Evolutionary conservation across 2,329 filamentous ascomycete genomes (phyloP).

Genomic region (Colletotrichum sojae): DNA sequence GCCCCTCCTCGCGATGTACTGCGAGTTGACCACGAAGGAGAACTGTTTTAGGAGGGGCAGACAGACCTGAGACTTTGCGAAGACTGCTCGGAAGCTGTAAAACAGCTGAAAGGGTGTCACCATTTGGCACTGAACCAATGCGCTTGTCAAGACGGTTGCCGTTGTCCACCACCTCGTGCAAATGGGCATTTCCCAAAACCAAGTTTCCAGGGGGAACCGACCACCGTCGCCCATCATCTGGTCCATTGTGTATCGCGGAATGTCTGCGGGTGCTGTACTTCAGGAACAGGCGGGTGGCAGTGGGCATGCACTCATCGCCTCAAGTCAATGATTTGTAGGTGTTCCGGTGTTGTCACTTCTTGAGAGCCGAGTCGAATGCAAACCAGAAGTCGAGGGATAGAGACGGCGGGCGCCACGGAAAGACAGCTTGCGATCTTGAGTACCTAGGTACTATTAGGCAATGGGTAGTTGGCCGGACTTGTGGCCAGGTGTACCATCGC

Average conservation of each 20-base stretch:
- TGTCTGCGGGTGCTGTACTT: conserved; percentile 7
- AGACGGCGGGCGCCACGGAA: no score
- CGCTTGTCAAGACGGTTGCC: conserved; percentile 88
- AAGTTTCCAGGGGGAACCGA: conserved; percentile 88
- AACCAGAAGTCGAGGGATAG: no score
- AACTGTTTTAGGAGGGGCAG: background rate
- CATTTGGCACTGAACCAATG: conserved; percentile 93
- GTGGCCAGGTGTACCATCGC: no score
- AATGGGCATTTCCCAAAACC: conserved; percentile 99
- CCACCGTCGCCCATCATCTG: conserved; percentile 72
- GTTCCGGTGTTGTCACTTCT: background rate
- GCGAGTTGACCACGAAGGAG: background rate
- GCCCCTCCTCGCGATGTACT: no score
- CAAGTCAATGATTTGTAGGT: background rate
- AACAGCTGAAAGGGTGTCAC: conserved; percentile 96
- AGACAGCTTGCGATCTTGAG: no score
- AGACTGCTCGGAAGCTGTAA: conserved; percentile 94
- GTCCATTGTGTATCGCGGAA: conserved; percentile 59
- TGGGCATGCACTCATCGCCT: conserved; percentile 22
- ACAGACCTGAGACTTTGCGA: conserved; percentile 89
- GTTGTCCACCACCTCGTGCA: conserved; percentile 98
- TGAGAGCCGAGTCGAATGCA: no score
- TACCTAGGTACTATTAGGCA: no score
- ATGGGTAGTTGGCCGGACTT: no score
- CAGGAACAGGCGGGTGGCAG: background rate